These are phyloP conservation scores for Candida tropicalis DNA, from an alignment of 1,139 yeast species.

Conservation along the genomic window DNA sequence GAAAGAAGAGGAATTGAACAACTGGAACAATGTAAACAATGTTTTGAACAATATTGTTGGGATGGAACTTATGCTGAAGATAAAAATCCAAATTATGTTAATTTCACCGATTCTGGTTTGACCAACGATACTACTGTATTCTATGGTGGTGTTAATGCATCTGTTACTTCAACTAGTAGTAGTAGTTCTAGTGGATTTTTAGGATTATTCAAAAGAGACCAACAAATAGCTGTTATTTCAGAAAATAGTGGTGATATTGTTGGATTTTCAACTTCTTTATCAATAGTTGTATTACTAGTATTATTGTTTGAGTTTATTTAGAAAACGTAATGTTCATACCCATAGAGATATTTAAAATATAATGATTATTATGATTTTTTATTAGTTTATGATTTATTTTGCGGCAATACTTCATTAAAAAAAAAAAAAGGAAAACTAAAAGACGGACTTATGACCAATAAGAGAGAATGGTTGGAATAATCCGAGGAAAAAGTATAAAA, in stretches of 20 bases:
- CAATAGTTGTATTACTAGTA: slow-evolving; percentile 1
- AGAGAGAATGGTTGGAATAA: no score
- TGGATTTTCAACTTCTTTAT: background rate
- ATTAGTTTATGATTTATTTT: background rate
- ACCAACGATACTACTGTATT: slow-evolving; percentile 26
- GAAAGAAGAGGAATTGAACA: slow-evolving; percentile 67
- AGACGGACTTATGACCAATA: no score
- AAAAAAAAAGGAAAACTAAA: no score
- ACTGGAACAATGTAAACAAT: slow-evolving; percentile 69
- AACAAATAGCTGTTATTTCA: background rate
- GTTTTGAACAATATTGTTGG: slow-evolving; percentile 85
- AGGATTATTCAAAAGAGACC: slow-evolving; percentile 6
- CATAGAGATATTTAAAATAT: no score
- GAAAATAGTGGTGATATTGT: background rate
- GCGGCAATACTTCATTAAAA: background rate
- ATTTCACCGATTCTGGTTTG: slow-evolving; percentile 31
- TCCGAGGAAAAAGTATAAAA: no score
- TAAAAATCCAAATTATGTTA: slow-evolving; percentile 17
- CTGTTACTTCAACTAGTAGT: background rate
- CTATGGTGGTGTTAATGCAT: slow-evolving; percentile 10
- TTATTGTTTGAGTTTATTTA: background rate
- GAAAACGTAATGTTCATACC: no score
- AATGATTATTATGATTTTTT: background rate
- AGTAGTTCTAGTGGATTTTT: slow-evolving; percentile 7
- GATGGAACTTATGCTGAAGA: slow-evolving; percentile 46